A percentile compares a stretch with the other conserved stretches of the same genome.
phyloP scores from a whole-genome alignment of 2,329 filamentous ascomycete genomes.

The Talaromyces funiculosus region DNA sequence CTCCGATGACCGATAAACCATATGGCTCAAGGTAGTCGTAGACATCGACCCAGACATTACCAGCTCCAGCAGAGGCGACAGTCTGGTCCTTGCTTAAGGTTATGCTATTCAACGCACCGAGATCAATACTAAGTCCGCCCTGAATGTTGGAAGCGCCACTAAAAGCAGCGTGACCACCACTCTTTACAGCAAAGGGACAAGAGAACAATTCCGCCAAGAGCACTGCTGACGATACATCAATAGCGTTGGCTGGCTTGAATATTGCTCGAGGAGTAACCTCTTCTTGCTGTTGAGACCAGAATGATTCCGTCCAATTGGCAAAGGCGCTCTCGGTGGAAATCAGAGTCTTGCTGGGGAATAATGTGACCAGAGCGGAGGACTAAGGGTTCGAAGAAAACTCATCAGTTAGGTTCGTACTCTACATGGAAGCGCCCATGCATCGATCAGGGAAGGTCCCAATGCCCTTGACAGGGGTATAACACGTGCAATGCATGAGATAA shows the following conservation, averaged over 20 bases:
- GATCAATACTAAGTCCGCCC: conserved; percentile 30
- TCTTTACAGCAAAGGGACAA: conserved; percentile 50
- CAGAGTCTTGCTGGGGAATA: conserved; percentile 15
- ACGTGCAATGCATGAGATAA: background rate
- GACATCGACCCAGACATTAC: conserved; percentile 31
- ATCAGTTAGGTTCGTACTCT: background rate
- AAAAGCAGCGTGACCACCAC: conserved; percentile 55
- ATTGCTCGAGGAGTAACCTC: conserved; percentile 30
- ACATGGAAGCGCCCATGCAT: background rate
- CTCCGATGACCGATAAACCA: conserved; percentile 30
- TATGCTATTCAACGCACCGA: conserved; percentile 27
- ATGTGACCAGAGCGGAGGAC: conserved; percentile 10
- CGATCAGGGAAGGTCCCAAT: background rate
- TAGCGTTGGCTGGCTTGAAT: conserved; percentile 25
- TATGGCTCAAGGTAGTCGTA: conserved; percentile 28
- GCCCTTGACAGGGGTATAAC: background rate
- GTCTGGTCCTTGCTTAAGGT: conserved; percentile 24
- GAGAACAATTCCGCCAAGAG: conserved; percentile 25
- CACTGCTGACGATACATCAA: conserved; percentile 29
- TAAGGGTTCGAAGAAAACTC: background rate
- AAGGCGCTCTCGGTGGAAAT: conserved; percentile 13
- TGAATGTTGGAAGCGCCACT: conserved; percentile 23
- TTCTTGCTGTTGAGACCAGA: conserved; percentile 36
- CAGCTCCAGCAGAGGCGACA: conserved; percentile 27
- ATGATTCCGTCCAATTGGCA: conserved; percentile 17